A percentile compares a stretch with the other conserved stretches of the same genome.
phyloP scores from a whole-genome alignment of 352 stramenopile genomes.

The Pythium volutum region DNA sequence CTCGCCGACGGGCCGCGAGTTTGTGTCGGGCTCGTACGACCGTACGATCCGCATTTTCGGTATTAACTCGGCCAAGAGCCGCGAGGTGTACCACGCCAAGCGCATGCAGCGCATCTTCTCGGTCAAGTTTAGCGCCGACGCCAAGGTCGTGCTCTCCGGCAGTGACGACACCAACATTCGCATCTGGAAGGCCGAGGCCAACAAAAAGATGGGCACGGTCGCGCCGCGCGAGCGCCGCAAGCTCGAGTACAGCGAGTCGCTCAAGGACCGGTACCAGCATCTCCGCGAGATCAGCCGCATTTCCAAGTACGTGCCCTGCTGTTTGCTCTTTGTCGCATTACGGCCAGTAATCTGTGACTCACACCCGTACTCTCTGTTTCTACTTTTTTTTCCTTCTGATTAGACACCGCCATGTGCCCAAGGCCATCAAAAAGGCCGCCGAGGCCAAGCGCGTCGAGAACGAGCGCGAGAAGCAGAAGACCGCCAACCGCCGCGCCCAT shows the following conservation, averaged over 20 bases:
- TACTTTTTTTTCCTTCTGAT: slow-evolving; percentile 21
- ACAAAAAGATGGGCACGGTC: slow-evolving; percentile 92
- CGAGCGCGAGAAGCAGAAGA: slow-evolving; percentile 85
- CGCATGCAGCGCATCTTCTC: slow-evolving; percentile 97
- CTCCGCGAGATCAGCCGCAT: slow-evolving; percentile 95
- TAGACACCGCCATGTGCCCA: slow-evolving; percentile 94
- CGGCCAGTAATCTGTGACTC: slow-evolving; percentile 1
- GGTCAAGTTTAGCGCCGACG: slow-evolving; percentile 83
- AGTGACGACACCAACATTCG: slow-evolving; percentile 99
- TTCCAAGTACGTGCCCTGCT: slow-evolving; percentile 62
- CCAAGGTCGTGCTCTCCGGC: slow-evolving; percentile 97
- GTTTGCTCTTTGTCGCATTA: background rate
- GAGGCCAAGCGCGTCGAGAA: slow-evolving; percentile 81
- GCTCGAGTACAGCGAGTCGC: slow-evolving; percentile 95
- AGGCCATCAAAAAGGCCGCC: slow-evolving; percentile 97
- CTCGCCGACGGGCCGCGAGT: slow-evolving; percentile 97
- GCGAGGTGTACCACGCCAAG: slow-evolving; percentile 97
- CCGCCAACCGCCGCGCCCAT: slow-evolving; percentile 79
- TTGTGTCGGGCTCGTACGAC: slow-evolving; percentile 98
- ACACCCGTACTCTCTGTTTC: slow-evolving; percentile 7
- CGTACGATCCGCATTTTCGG: slow-evolving; percentile 98
- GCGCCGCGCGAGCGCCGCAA: slow-evolving; percentile 85
- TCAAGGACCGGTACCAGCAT: slow-evolving; percentile 95
- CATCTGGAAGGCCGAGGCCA: slow-evolving; percentile 98
- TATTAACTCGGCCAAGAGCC: slow-evolving; percentile 75